Percentiles rank a stretch among this genome's conserved stretches.
These are phyloP conservation scores for Peronospora belbahrii DNA, from an alignment of 352 stramenopile species.

Conservation along the genomic window DNA sequence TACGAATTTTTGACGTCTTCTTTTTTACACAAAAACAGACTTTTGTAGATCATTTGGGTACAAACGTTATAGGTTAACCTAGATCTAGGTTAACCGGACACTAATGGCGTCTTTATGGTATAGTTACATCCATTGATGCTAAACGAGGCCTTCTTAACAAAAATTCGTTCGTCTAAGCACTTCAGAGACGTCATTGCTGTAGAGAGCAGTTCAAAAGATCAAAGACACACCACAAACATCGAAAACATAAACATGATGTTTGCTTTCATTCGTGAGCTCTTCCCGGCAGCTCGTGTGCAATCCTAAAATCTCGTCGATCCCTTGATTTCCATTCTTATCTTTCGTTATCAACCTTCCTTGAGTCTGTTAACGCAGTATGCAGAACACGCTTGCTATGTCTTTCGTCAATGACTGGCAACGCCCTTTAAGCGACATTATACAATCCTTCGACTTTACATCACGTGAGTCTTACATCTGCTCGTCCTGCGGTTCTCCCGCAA, in stretches of 20 bases:
- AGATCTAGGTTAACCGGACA: too few species aligned
- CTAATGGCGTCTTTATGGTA: too few species aligned
- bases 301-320: slow-evolving; percentile 6
- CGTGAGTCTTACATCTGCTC: slow-evolving; percentile 35
- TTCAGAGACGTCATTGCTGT: too few species aligned
- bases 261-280: slow-evolving; percentile 24
- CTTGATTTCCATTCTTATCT: background rate
- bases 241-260: background rate
- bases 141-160: too few species aligned
- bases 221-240: background rate
- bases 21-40: too few species aligned
- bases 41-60: too few species aligned
- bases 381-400: slow-evolving; percentile 1
- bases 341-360: background rate
- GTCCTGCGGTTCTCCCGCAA: slow-evolving; percentile 38
- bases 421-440: background rate
- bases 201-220: background rate
- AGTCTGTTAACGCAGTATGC: slow-evolving; percentile 1
- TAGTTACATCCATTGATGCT: too few species aligned
- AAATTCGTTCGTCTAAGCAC: too few species aligned
- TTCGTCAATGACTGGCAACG: background rate
- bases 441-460: background rate
- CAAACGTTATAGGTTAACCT: too few species aligned
- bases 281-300: too few species aligned
- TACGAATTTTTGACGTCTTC: too few species aligned